phyloP scores from a whole-genome alignment of 495 filamentous ascomycete genomes.

The Penicillium parvum region DNA sequence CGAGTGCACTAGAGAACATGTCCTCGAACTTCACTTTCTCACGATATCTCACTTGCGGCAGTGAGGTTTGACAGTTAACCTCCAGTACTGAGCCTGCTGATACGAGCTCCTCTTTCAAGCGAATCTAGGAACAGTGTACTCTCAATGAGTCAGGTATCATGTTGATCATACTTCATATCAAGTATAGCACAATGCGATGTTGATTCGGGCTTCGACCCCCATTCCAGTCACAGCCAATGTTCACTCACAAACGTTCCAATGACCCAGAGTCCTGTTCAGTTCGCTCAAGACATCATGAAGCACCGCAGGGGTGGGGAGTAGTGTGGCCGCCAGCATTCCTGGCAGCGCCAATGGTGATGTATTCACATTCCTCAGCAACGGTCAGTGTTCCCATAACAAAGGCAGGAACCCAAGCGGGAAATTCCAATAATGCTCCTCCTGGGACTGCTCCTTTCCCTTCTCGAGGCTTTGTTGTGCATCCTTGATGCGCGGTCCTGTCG shows the following conservation, averaged over 20 bases:
- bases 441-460: constrained; percentile 7
- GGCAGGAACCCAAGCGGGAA: constrained; percentile 12
- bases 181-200: not conserved
- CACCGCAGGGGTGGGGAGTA: constrained; percentile 7
- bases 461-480: constrained; percentile 14
- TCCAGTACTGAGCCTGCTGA: too few relatives aligned
- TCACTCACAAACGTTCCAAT: not conserved
- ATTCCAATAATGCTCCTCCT: constrained; percentile 2
- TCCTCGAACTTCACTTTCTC: too few relatives aligned
- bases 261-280: not conserved
- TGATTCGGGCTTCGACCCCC: not conserved
- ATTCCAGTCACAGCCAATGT: constrained; percentile 1
- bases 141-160: too few relatives aligned
- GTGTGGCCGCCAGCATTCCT: constrained; percentile 36
- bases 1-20: too few relatives aligned
- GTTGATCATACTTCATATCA: constrained; percentile 1
- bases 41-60: too few relatives aligned
- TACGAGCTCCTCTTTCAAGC: too few relatives aligned
- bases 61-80: too few relatives aligned
- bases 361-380: constrained; percentile 30
- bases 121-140: too few relatives aligned
- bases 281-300: constrained; percentile 3
- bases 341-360: constrained; percentile 26
- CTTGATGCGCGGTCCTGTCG: constrained; percentile 3
- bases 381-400: constrained; percentile 38